A percentile compares a stretch with the other conserved stretches of the same genome.
phyloP scores from a whole-genome alignment of 2,329 filamentous ascomycete genomes.

The Aspergillus fructus region DNA sequence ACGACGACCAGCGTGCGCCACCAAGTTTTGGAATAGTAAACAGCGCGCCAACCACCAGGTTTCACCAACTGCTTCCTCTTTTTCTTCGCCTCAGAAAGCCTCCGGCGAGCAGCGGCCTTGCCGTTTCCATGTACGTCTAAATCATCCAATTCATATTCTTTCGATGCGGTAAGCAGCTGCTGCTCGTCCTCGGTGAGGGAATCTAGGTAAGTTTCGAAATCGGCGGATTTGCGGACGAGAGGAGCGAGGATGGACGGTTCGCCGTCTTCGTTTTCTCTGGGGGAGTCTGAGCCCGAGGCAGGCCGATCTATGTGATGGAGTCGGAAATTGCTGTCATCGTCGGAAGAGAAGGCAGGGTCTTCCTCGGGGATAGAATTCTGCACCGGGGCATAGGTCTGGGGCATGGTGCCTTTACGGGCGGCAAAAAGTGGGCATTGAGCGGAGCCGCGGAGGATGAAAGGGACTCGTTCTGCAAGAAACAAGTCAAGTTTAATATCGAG shows the following conservation, averaged over 20 bases:
- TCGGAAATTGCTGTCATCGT: constrained; percentile 13
- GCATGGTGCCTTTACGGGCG: constrained; percentile 15
- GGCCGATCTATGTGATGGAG: constrained; percentile 17
- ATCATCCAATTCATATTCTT: constrained; percentile 20
- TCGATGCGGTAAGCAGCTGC: constrained; percentile 20
- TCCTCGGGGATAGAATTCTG: constrained; percentile 22
- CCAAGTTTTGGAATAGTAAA: constrained; percentile 21
- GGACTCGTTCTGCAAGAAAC: neutral
- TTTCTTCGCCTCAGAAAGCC: constrained; percentile 5
- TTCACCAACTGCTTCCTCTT: constrained; percentile 2
- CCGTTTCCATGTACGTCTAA: constrained; percentile 13
- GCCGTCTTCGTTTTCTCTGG: constrained; percentile 1
- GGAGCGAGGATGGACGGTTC: constrained; percentile 15
- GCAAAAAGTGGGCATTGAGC: neutral
- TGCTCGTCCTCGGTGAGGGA: constrained; percentile 25
- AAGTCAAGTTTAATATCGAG: neutral
- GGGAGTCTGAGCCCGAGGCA: neutral
- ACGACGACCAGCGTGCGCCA: constrained; percentile 25
- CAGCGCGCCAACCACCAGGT: constrained; percentile 18
- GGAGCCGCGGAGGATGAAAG: neutral
- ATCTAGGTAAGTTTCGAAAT: constrained; percentile 24
- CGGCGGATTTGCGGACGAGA: constrained; percentile 18
- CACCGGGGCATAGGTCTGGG: constrained; percentile 16
- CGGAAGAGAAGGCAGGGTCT: constrained; percentile 9
- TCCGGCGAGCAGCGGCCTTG: neutral